Conservation (phyloP, 192 early-diverging fungal species). For the Coemansia sp. region DNA sequence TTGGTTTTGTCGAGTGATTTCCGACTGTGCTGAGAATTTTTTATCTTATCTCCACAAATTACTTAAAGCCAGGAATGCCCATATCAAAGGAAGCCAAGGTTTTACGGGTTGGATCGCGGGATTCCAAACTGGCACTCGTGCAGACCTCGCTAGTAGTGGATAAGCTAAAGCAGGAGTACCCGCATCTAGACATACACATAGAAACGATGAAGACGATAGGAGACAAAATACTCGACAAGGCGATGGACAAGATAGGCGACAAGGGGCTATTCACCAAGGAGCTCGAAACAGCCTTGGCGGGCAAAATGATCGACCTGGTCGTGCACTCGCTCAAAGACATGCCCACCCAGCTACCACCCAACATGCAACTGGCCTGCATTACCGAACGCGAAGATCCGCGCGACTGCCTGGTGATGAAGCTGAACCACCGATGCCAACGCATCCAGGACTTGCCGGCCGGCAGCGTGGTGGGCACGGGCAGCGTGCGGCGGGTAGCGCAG, state of each 20-base stretch:
- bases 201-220: conserved; percentile 68
- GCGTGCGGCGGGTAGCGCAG: conserved; percentile 85
- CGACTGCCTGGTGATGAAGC: conserved; percentile 76
- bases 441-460: conserved; percentile 68
- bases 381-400: conserved; percentile 86
- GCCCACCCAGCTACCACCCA: conserved; percentile 76
- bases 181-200: conserved; percentile 51
- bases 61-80: not conserved
- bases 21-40: not conserved
- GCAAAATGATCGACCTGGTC: conserved; percentile 71
- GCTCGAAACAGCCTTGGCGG: conserved; percentile 73
- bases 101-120: conserved; percentile 71
- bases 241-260: conserved; percentile 87
- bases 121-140: conserved; percentile 84
- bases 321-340: conserved; percentile 96
- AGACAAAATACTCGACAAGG: conserved; percentile 79
- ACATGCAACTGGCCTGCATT: conserved; percentile 81
- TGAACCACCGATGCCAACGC: conserved; percentile 25
- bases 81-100: not conserved
- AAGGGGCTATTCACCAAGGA: conserved; percentile 92
- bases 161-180: conserved; percentile 53
- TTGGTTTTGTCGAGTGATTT: too few relatives aligned
- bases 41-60: conserved; percentile 2
- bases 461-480: conserved; percentile 84
- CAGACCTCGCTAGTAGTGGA: conserved; percentile 74